phyloP scores from a whole-genome alignment of 2,329 filamentous ascomycete species.

The Thelonectria blattea region DNA sequence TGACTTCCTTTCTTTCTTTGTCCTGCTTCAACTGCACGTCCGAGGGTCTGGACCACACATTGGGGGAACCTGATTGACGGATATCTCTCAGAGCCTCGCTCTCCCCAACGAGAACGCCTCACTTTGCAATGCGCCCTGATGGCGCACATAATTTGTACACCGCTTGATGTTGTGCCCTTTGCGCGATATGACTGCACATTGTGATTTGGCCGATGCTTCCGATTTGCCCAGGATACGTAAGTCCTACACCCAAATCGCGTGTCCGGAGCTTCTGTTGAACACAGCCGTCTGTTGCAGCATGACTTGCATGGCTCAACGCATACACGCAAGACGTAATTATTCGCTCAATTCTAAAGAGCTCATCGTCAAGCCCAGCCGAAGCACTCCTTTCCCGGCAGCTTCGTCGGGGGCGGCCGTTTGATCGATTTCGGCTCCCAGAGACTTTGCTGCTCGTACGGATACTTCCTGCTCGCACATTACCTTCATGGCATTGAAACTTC shows the following conservation, averaged over 20 bases:
- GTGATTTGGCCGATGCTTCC: constrained; percentile 1
- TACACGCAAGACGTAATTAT: background rate
- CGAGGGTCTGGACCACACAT: constrained; percentile 11
- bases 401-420: background rate
- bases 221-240: constrained; percentile 2
- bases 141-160: constrained; percentile 6
- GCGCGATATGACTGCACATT: background rate
- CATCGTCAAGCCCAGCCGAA: background rate
- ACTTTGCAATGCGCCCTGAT: constrained; percentile 2
- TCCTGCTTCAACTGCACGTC: background rate
- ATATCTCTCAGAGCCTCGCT: constrained; percentile 16
- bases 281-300: constrained; percentile 10
- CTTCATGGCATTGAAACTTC: background rate
- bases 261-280: constrained; percentile 1
- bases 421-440: background rate
- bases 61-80: constrained; percentile 6
- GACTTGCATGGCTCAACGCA: background rate
- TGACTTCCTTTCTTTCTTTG: background rate
- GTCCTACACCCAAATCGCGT: background rate
- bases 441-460: background rate
- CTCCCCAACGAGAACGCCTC: background rate
- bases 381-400: background rate
- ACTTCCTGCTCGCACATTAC: background rate
- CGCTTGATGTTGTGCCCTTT: constrained; percentile 5
- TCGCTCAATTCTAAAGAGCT: background rate